Evolutionary conservation across 768 basidiomycete genomes (phyloP).

Genomic region (Podaxis rugospora): DNA sequence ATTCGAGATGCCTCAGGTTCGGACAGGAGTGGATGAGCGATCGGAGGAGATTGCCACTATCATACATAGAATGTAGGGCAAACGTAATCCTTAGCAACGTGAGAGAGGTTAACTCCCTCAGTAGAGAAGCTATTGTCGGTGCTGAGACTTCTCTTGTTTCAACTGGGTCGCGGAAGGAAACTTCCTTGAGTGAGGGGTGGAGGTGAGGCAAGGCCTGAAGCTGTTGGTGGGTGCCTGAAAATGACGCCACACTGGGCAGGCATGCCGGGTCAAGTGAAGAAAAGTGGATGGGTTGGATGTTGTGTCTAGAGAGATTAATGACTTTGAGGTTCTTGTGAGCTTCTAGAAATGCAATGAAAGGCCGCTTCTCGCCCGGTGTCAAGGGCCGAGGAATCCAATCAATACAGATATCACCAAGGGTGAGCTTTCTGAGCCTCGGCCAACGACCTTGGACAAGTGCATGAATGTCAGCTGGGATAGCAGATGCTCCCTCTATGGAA

Average conservation of each 20-base stretch:
- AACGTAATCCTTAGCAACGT: slow-evolving; percentile 61
- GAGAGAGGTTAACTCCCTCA: slow-evolving; percentile 52
- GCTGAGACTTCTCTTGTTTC: slow-evolving; percentile 65
- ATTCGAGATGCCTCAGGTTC: slow-evolving; percentile 54
- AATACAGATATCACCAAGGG: slow-evolving; percentile 62
- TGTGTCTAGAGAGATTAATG: slow-evolving; percentile 48
- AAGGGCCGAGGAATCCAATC: slow-evolving; percentile 42
- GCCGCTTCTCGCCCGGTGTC: slow-evolving; percentile 41
- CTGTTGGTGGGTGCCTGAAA: slow-evolving; percentile 65
- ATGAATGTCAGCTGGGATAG: slow-evolving; percentile 51
- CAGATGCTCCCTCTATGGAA: slow-evolving; percentile 47
- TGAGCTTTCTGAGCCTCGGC: slow-evolving; percentile 58
- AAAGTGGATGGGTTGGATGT: slow-evolving; percentile 50
- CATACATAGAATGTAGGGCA: slow-evolving; percentile 68
- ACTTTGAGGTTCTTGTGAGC: slow-evolving; percentile 51
- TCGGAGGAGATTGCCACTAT: slow-evolving; percentile 65
- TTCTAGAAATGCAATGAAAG: slow-evolving; percentile 67
- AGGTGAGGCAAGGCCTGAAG: slow-evolving; percentile 56
- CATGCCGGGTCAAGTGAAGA: slow-evolving; percentile 40
- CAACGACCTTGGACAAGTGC: slow-evolving; percentile 58
- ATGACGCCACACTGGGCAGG: slow-evolving; percentile 48
- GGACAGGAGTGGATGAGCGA: slow-evolving; percentile 67
- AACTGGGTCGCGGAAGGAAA: slow-evolving; percentile 64
- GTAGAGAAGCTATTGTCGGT: slow-evolving; percentile 53
- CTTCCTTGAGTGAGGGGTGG: slow-evolving; percentile 44